phyloP scores from a whole-genome alignment of 345 rosid species.

The Eucalyptus marginata region DNA sequence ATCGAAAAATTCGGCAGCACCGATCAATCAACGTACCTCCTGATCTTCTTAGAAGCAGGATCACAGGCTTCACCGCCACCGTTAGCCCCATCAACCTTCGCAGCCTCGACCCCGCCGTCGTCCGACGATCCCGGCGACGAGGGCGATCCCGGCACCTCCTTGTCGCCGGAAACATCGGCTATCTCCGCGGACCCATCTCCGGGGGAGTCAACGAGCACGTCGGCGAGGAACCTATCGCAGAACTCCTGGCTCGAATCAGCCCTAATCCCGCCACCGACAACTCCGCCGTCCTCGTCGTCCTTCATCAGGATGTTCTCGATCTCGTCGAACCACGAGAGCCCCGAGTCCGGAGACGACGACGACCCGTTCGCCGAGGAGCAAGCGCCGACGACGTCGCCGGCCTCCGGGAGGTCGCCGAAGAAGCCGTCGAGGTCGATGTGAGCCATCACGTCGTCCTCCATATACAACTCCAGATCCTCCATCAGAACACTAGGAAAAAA shows the following conservation, averaged over 20 bases:
- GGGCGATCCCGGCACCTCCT: constrained; percentile 21
- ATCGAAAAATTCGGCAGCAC: neutral
- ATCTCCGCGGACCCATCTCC: neutral
- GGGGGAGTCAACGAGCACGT: constrained; percentile 33
- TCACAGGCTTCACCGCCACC: constrained; percentile 25
- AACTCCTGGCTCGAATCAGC: constrained; percentile 5
- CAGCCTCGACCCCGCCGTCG: neutral
- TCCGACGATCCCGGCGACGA: constrained; percentile 1
- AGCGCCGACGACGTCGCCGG: neutral
- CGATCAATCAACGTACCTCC: constrained; percentile 24
- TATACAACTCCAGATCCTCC: neutral
- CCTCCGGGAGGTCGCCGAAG: constrained; percentile 4
- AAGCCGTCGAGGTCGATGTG: constrained; percentile 16
- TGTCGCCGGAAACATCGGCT: constrained; percentile 3
- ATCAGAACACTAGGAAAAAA: neutral
- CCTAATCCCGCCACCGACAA: neutral
- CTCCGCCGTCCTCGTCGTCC: constrained; percentile 9
- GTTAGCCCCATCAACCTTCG: neutral
- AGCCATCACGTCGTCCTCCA: constrained; percentile 2
- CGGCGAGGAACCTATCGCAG: constrained; percentile 23
- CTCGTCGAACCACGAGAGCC: constrained; percentile 22
- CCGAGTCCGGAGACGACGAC: constrained; percentile 9
- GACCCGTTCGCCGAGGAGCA: neutral
- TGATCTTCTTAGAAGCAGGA: constrained; percentile 40
- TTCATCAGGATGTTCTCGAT: constrained; percentile 40